phyloP scores from a whole-genome alignment of 1,139 yeast species.

The Sugiyamaella neomexicana region DNA sequence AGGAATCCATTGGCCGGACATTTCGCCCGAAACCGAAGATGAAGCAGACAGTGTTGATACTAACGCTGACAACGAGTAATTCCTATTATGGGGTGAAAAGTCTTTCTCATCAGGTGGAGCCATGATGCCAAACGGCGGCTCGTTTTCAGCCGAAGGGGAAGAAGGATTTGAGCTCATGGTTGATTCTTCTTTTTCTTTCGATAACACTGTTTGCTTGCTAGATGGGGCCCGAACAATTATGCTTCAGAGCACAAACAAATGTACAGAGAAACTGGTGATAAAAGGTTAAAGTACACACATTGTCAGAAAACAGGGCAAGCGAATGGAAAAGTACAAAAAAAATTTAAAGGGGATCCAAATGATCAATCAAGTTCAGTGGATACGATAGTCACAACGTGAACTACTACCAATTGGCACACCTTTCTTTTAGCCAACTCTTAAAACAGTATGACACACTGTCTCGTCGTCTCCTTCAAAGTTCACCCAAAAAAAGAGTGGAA shows the following conservation, averaged over 20 bases:
- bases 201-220: neutral
- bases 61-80: slow-evolving; percentile 29
- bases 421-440: too few species aligned
- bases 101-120: neutral
- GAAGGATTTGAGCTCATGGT: neutral
- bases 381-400: too few species aligned
- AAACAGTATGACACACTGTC: neutral
- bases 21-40: slow-evolving; percentile 34
- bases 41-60: slow-evolving; percentile 36
- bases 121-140: neutral
- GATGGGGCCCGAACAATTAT: neutral
- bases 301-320: slow-evolving; percentile 6
- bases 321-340: neutral
- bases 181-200: neutral
- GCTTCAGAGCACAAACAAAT: slow-evolving; percentile 16
- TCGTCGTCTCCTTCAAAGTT: too few species aligned
- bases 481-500: too few species aligned
- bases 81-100: slow-evolving; percentile 11
- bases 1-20: slow-evolving; percentile 19
- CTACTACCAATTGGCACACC: neutral
- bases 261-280: slow-evolving; percentile 12
- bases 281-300: slow-evolving; percentile 14
- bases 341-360: neutral
- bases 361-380: neutral
- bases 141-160: neutral